Evolutionary conservation across 495 filamentous ascomycete genomes (phyloP).

Genomic region (Umbilicaria muhlenbergii): DNA sequence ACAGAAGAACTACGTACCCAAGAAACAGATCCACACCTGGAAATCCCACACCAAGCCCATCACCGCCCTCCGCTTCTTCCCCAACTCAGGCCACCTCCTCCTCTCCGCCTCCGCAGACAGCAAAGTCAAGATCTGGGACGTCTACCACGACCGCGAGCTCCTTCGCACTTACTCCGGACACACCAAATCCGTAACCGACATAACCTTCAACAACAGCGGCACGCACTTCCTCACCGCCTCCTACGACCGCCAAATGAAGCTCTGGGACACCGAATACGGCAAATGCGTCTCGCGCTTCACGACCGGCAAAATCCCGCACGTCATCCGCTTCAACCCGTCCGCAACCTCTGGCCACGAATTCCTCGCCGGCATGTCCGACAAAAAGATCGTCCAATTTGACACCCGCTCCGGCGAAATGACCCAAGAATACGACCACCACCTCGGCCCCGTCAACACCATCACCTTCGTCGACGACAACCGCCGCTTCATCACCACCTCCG

Average conservation of each 20-base stretch:
- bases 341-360: constrained; percentile 72
- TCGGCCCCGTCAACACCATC: constrained; percentile 94
- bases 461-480: constrained; percentile 91
- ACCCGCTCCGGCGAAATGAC: constrained; percentile 68
- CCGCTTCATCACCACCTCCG: constrained; percentile 92
- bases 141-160: constrained; percentile 75
- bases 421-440: constrained; percentile 96
- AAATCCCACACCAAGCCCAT: constrained; percentile 75
- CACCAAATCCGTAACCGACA: constrained; percentile 76
- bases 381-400: constrained; percentile 97
- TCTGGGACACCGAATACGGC: constrained; percentile 97
- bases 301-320: constrained; percentile 87
- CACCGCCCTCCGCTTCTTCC: constrained; percentile 77
- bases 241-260: constrained; percentile 87
- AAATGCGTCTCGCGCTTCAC: constrained; percentile 73
- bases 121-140: constrained; percentile 89
- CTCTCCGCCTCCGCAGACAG: constrained; percentile 74
- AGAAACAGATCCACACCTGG: constrained; percentile 85
- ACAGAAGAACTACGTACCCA: constrained; percentile 78
- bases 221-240: constrained; percentile 79
- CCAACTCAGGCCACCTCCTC: constrained; percentile 69
- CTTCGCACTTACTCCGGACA: constrained; percentile 84
- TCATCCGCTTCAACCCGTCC: constrained; percentile 80
- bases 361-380: constrained; percentile 90
- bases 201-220: constrained; percentile 72